Base-by-base conservation (phyloP, 2,329 filamentous ascomycete species). In the Magnaporthales sp. region DNA sequence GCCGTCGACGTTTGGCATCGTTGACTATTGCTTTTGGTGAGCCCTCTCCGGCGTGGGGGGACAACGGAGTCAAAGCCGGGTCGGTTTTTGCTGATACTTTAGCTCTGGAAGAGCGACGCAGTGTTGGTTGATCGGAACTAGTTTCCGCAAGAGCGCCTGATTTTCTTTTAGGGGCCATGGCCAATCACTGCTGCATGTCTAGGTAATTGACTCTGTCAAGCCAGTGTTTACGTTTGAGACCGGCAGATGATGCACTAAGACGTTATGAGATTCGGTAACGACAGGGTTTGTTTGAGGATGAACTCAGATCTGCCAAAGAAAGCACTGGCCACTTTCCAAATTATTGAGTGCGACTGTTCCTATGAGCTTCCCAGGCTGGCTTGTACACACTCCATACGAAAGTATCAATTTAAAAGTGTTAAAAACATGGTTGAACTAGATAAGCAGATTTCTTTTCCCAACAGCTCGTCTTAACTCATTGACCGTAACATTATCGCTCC, bases 141-240 rank as follows among this genome's bases (percentile, higher is more conserved):
- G 2, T 26, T 10, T 51, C 62, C 13, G 31, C 13, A 24, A 64
- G 32, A 10, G 62, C 62, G 32, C 24, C 54, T 7, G 19, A 58
- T 31, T 70, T 70, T 32, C 67, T 61, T 64, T 70, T 69, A 11
- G 65, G 63, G 2, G 63, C 46, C 63, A 65, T 65, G 4, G 24
- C 19, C 31, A n/a, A n/a, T 24, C 31, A 19, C 30, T 4, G 30
- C 11, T 15, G 13, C n/a, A 5, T 24, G n/a, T 22, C 22, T 15
- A 24, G 54, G 54, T 22, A 58, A 58, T 58, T 58, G 54, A 58
- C 24, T 58, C 15, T 51, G 19, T 51, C 38, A 51, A 51, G 38
- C 38, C 38, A 51, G n/a, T 51, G 38, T 51, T 51, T 51, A 51
- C 38, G 38, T 51, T 51, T 51, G 38, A 51, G 38, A 15, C 38